phyloP scores from a whole-genome alignment of 2,329 filamentous ascomycete species.

The Achaetomium macrosporum region DNA sequence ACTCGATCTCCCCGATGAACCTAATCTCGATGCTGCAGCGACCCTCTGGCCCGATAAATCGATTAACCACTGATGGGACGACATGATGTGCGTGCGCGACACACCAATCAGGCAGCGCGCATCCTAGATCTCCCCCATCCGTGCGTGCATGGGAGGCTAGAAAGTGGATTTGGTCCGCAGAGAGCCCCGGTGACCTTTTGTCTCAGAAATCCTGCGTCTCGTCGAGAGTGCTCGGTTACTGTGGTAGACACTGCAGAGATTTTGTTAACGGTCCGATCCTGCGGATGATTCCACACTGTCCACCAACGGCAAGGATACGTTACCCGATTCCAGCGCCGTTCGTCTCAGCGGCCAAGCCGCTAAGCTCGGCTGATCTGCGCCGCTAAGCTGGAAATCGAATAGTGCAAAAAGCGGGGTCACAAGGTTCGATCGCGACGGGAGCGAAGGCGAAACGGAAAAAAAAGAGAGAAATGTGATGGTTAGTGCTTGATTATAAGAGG shows the following conservation, averaged over 20 bases:
- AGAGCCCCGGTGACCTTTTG: background rate
- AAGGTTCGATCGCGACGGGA: too few species aligned
- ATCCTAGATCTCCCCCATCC: background rate
- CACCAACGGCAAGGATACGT: background rate
- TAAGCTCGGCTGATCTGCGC: slow-evolving; percentile 5
- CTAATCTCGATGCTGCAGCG: slow-evolving; percentile 26
- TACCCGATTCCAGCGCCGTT: background rate
- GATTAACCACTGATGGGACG: slow-evolving; percentile 10
- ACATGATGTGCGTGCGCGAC: slow-evolving; percentile 11
- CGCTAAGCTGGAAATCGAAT: slow-evolving; percentile 5
- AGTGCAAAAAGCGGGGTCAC: background rate
- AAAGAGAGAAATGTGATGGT: too few species aligned
- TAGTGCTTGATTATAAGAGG: too few species aligned
- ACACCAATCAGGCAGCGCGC: background rate
- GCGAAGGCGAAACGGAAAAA: background rate
- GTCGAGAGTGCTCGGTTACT: background rate
- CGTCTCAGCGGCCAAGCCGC: background rate
- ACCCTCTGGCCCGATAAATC: slow-evolving; percentile 11
- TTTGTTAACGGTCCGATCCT: background rate
- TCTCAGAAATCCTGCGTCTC: background rate
- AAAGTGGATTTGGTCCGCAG: background rate
- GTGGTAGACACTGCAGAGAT: background rate
- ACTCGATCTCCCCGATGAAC: slow-evolving; percentile 11
- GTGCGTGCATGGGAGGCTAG: background rate
- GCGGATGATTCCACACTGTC: too few species aligned